These are phyloP conservation scores for Salix udensis DNA, from an alignment of 345 rosid genomes.

Conservation along the genomic window DNA sequence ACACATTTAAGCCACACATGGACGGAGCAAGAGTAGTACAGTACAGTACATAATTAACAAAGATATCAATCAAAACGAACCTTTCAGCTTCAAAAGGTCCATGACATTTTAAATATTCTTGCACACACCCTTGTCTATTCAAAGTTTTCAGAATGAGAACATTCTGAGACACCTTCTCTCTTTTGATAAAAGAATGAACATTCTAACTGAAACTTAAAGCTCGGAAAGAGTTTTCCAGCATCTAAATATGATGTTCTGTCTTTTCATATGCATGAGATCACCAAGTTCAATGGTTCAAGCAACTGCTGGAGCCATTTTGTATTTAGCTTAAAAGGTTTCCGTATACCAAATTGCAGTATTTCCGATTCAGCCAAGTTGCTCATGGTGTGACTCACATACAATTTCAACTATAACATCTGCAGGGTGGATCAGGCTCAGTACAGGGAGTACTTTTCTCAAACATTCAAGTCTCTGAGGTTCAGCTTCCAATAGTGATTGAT, in stretches of 20 bases:
- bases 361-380: conserved; percentile 3
- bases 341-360: not conserved
- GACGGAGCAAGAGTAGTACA: not conserved
- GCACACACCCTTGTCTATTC: not conserved
- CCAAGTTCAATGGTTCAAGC: conserved; percentile 1
- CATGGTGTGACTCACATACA: conserved; percentile 4
- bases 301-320: not conserved
- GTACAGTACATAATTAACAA: not conserved
- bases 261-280: not conserved
- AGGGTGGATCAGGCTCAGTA: conserved; percentile 94
- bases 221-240: not conserved
- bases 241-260: not conserved
- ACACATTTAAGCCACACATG: not conserved
- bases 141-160: not conserved
- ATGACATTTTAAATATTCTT: not conserved
- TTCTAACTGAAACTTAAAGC: not conserved
- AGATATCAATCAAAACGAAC: not conserved
- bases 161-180: not conserved
- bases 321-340: not conserved
- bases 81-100: conserved; percentile 6
- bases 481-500: conserved; percentile 83
- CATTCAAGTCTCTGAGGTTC: conserved; percentile 84
- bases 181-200: not conserved
- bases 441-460: conserved; percentile 85
- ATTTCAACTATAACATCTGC: conserved; percentile 35